These are phyloP conservation scores for Cadophora luteo-olivacea DNA, from an alignment of 2,329 filamentous ascomycete genomes.

Conservation along the genomic window DNA sequence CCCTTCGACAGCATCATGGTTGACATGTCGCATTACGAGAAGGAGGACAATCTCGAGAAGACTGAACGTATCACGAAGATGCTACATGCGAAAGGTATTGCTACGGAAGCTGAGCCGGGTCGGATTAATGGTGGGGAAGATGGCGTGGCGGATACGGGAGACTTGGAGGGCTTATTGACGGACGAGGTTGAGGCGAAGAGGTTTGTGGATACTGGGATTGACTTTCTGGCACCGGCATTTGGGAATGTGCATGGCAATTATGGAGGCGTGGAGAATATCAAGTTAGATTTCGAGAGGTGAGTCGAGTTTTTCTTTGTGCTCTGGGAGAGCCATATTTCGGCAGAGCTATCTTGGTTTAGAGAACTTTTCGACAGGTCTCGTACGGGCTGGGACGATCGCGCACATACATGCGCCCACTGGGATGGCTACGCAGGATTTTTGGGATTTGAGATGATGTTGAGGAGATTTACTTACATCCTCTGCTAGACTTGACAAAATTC, in stretches of 20 bases:
- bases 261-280: constrained; percentile 48
- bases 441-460: too few relatives aligned
- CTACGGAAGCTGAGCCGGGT: constrained; percentile 74
- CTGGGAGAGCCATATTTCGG: not conserved
- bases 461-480: too few relatives aligned
- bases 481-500: constrained; percentile 51
- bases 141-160: constrained; percentile 71
- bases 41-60: constrained; percentile 70
- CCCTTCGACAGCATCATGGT: constrained; percentile 78
- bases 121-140: constrained; percentile 78
- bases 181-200: constrained; percentile 66
- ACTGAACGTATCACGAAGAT: constrained; percentile 68
- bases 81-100: constrained; percentile 69
- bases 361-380: too few relatives aligned
- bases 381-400: too few relatives aligned
- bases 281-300: constrained; percentile 51
- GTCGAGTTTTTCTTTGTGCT: constrained; percentile 37
- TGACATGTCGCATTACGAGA: constrained; percentile 77
- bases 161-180: constrained; percentile 66
- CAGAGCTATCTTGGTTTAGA: too few relatives aligned
- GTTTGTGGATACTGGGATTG: constrained; percentile 70
- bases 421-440: too few relatives aligned
- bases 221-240: constrained; percentile 71
- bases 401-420: too few relatives aligned
- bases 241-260: constrained; percentile 74